Conservation (phyloP, 108 stramenopile genomes). For the Cyclostephanos tholiformis region DNA sequence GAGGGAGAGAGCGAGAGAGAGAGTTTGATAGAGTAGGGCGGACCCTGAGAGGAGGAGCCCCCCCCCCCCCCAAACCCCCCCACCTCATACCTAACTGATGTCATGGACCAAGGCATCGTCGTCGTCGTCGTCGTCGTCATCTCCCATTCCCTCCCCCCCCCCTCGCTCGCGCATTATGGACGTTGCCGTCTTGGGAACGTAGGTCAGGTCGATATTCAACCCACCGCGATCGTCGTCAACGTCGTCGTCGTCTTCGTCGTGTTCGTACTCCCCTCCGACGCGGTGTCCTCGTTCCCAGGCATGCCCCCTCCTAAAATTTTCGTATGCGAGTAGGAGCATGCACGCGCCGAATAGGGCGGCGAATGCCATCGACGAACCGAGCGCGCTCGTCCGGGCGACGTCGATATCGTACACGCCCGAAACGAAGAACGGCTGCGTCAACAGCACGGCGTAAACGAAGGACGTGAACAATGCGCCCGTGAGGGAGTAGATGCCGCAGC, state of each 20-base stretch:
- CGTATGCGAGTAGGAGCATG: no score
- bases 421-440: conserved; percentile 26
- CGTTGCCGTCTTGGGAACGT: no score
- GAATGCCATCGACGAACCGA: conserved; percentile 40
- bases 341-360: conserved; percentile 14
- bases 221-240: conserved; percentile 7
- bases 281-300: conserved; percentile 4
- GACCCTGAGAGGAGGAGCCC: no score
- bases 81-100: no score
- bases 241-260: no score
- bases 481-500: conserved; percentile 47
- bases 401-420: conserved; percentile 41
- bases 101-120: no score
- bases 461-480: conserved; percentile 41
- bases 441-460: conserved; percentile 33
- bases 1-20: no score
- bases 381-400: conserved; percentile 32
- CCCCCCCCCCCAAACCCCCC: no score
- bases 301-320: background rate
- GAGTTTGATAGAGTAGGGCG: no score
- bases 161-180: background rate
- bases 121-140: no score
- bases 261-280: no score
- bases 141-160: background rate
- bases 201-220: conserved; percentile 39